Conservation (phyloP, 441 rosid genomes). For the Metrosideros polymorpha region DNA sequence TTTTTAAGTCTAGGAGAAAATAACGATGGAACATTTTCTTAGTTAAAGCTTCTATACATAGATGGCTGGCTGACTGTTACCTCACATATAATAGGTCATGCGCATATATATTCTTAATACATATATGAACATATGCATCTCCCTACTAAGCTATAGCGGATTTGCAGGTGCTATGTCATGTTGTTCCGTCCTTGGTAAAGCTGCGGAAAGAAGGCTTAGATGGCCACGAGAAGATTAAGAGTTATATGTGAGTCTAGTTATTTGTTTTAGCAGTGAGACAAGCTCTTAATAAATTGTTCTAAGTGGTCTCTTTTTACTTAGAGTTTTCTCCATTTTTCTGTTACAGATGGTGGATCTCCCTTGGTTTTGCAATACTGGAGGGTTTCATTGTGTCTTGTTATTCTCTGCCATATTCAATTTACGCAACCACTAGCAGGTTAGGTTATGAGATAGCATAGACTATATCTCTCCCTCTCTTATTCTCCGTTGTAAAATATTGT, state of each 20-base stretch:
- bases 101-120: neutral
- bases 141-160: neutral
- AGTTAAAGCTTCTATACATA: neutral
- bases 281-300: conserved; percentile 24
- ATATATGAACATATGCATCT: neutral
- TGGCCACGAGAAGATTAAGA: conserved; percentile 95
- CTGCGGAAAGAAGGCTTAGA: conserved; percentile 96
- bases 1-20: neutral
- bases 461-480: neutral
- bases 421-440: conserved; percentile 74
- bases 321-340: neutral
- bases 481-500: neutral
- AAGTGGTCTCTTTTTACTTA: neutral
- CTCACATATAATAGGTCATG: neutral
- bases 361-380: conserved; percentile 78
- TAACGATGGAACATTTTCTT: neutral
- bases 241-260: conserved; percentile 92
- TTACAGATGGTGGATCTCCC: conserved; percentile 95
- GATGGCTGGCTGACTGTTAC: neutral
- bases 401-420: conserved; percentile 80
- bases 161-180: conserved; percentile 72
- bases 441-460: neutral
- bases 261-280: conserved; percentile 63
- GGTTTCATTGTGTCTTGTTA: conserved; percentile 64
- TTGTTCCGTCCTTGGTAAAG: conserved; percentile 85